Percentiles rank a stretch among this genome's conserved stretches.
phyloP scores from a whole-genome alignment of 495 filamentous ascomycete genomes.

The Bryoglossum gracile region DNA sequence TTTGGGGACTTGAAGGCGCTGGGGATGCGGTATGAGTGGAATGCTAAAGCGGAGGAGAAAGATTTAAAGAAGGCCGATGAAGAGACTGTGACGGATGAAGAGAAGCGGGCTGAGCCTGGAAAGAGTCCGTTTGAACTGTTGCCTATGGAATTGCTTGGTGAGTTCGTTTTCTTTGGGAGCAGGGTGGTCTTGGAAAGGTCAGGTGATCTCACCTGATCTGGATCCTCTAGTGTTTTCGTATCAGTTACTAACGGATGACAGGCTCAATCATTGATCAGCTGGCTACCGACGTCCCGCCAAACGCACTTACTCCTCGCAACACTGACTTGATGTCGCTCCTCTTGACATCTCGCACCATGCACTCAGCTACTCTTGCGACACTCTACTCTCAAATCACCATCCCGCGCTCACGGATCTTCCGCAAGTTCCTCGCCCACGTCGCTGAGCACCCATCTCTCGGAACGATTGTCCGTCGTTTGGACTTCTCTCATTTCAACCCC shows the following conservation, averaged over 20 bases:
- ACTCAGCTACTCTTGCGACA: constrained; percentile 67
- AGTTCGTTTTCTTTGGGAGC: constrained; percentile 28
- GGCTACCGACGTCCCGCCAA: constrained; percentile 67
- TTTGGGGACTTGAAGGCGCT: constrained; percentile 59
- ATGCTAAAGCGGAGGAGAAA: constrained; percentile 26
- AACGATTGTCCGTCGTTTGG: constrained; percentile 70
- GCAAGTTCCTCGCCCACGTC: constrained; percentile 72
- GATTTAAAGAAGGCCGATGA: constrained; percentile 13
- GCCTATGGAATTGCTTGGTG: constrained; percentile 67
- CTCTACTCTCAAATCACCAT: constrained; percentile 81
- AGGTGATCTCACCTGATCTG: neutral
- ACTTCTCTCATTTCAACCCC: constrained; percentile 87
- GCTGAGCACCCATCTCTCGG: constrained; percentile 62
- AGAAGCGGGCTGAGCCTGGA: constrained; percentile 29
- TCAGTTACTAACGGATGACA: constrained; percentile 30
- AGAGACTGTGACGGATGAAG: constrained; percentile 26
- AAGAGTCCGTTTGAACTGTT: constrained; percentile 54
- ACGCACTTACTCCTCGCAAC: constrained; percentile 72
- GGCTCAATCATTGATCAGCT: constrained; percentile 72
- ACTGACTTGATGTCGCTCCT: constrained; percentile 74
- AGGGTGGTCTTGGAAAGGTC: too few relatives aligned
- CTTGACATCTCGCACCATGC: constrained; percentile 66
- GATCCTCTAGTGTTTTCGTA: neutral
- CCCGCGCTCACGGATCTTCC: constrained; percentile 80
- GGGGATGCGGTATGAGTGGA: constrained; percentile 49